Base-by-base conservation (phyloP, 1,284 basidiomycete species). In the Sphagnurus paluster region DNA sequence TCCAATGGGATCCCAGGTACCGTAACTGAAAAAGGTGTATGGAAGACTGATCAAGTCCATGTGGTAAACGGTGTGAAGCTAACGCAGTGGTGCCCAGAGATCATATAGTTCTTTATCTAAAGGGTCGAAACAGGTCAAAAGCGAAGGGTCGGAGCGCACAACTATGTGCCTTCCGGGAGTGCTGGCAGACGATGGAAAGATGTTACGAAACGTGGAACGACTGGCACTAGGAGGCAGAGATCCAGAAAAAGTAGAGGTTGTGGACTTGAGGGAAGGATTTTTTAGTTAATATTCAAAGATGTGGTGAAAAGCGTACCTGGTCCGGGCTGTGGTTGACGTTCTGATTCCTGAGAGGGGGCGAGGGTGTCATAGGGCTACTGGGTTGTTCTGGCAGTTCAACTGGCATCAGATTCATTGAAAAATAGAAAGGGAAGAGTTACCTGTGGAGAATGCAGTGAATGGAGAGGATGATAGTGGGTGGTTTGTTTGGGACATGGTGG, bases 81-180 rank as follows among this genome's bases (percentile, higher is more conserved):
- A 66, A 36, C 60, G 55, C 44, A 63, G 79, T 6, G 84, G 82
- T 26, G 71, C 84, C 87, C 87, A 90, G 8, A 89, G 68, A 40
- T 81, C 77, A 55, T 89, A 88, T 21, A 90, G 68, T 53, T 87
- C 83, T 63, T 74, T 82, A 65, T 90, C 87, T 21, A 72, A 64
- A 16, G 79, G 74, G 59, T 90, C 86, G 57, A 90, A 90, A 55
- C 78, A 86, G 28, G 84, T 85, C 44, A 80, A 60, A 28, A 87
- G 66, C 4, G 82, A 66, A 8, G 82, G 77, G 60, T 90, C 86
- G 20, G 78, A 69, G 26, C 81, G 79, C 55, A 87, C 75, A 19
- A 68, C 57, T 24, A 74, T 59, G 55, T 70, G 75, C 47, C 71
- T 67, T 35, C 58, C 46, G 28, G 71, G 53, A 29, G 54, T 61